phyloP scores from a whole-genome alignment of 2,329 filamentous ascomycete genomes.

The Exophiala aquamarina region DNA sequence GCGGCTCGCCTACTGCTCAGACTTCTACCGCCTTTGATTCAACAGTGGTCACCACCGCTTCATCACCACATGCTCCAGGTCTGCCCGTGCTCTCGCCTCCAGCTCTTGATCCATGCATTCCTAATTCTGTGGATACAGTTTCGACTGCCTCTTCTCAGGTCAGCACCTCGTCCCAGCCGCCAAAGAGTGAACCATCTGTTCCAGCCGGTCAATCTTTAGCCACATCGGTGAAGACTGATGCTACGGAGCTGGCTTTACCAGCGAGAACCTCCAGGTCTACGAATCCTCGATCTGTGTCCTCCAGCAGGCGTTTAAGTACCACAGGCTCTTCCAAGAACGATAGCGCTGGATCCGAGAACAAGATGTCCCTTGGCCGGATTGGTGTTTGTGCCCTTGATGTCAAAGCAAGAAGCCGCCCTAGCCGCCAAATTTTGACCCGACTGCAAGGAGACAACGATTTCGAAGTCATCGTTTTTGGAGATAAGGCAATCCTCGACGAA shows the following conservation, averaged over 20 bases:
- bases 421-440: slow-evolving; percentile 90
- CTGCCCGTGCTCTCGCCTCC: slow-evolving; percentile 27
- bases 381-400: slow-evolving; percentile 94
- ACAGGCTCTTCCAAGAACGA: slow-evolving; percentile 26
- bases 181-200: slow-evolving; percentile 13
- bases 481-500: slow-evolving; percentile 98
- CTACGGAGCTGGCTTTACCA: slow-evolving; percentile 19
- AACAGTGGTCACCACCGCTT: slow-evolving; percentile 26
- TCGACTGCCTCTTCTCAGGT: slow-evolving; percentile 17
- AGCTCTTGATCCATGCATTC: slow-evolving; percentile 16
- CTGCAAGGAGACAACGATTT: slow-evolving; percentile 90
- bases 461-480: slow-evolving; percentile 95
- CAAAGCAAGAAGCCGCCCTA: slow-evolving; percentile 95
- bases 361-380: slow-evolving; percentile 61
- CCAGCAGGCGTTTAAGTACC: slow-evolving; percentile 26
- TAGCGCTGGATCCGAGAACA: slow-evolving; percentile 14
- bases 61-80: slow-evolving; percentile 19
- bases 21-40: slow-evolving; percentile 26
- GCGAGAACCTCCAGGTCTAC: slow-evolving; percentile 19
- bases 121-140: slow-evolving; percentile 22
- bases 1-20: slow-evolving; percentile 18
- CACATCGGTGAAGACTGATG: slow-evolving; percentile 9
- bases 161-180: slow-evolving; percentile 7
- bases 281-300: slow-evolving; percentile 25
- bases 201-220: slow-evolving; percentile 12